phyloP scores from a whole-genome alignment of 2,329 filamentous ascomycete species.

The Microsporum ferrugineum region DNA sequence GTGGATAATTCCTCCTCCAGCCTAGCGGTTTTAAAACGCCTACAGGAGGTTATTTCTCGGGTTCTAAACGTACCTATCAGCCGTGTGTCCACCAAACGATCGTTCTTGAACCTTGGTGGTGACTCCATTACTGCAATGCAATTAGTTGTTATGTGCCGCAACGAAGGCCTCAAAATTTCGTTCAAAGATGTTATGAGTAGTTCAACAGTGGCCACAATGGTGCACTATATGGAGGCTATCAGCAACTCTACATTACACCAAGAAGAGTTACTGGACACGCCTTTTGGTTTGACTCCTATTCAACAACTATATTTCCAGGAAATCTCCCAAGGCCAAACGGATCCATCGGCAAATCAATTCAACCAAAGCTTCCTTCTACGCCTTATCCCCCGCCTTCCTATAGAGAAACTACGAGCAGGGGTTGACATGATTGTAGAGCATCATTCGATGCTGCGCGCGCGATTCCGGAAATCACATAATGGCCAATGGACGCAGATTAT shows the following conservation, averaged over 20 bases:
- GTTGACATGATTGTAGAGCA: slow-evolving; percentile 9
- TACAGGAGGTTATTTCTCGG: not conserved
- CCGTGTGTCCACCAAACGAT: not conserved
- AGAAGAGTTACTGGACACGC: slow-evolving; percentile 13
- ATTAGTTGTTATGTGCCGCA: not conserved
- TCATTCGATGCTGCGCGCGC: slow-evolving; percentile 5
- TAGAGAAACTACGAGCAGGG: slow-evolving; percentile 18
- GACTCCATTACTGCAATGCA: slow-evolving; percentile 31
- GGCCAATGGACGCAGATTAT: slow-evolving; percentile 13
- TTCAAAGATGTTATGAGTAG: slow-evolving; percentile 6
- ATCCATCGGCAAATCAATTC: slow-evolving; percentile 14
- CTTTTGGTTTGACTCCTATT: slow-evolving; percentile 14
- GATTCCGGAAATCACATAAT: not conserved
- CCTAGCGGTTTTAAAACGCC: too few relatives aligned
- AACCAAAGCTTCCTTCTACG: slow-evolving; percentile 14
- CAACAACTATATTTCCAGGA: slow-evolving; percentile 14
- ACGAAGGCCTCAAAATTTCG: not conserved
- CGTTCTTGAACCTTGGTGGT: slow-evolving; percentile 20
- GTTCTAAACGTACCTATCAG: not conserved
- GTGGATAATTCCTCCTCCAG: not conserved
- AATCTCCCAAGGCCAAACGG: slow-evolving; percentile 6
- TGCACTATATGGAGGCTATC: not conserved
- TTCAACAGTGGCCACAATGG: not conserved
- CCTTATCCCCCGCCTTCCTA: slow-evolving; percentile 14
- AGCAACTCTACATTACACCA: not conserved